Base-by-base conservation (phyloP, 2,329 filamentous ascomycete species). In the Tolypocladium guangdongense region DNA sequence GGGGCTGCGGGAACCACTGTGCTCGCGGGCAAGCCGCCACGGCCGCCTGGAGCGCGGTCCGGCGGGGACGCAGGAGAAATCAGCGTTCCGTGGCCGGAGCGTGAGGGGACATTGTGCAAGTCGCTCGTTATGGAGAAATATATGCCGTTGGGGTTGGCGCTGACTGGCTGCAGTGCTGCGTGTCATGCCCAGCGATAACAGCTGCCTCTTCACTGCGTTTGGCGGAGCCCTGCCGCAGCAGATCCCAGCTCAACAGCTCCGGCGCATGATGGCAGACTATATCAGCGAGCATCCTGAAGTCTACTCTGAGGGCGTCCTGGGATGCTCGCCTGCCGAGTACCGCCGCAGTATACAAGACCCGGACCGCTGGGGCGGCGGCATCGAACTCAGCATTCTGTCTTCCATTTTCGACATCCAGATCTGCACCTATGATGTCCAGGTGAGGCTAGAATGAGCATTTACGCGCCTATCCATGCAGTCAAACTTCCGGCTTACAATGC, bases 121-220 rank as follows among this genome's bases (percentile, higher is more conserved):
- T 57, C 45, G 22, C 18, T 18, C 14, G 18, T 4, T 27, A 6
- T 20, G 18, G n/a, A 6, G 22, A 30, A 37, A 18, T n/a, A 18
- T 35, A n/a, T n/a, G n/a, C n/a, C n/a, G 22, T 8, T 35, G 16
- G 11, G 35, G 35, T 20, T 20, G 16, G 36, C 33, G 33, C 51
- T 62, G 22, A 62, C 48, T 22, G 3, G 11, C 81, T 20, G 7
- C 45, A 82, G 87, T 95, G 10, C 79, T 96, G 20, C 86, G 92
- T 16, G 88, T 97, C 50, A 96, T 97, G 92, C 90, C 91, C 5
- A 92, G 96, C 64, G 92, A 97, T 69, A 96, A 96, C 69, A 90
- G 85, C 55, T 97, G 92, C 71, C 83, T 97, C 63, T 97, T 96
- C 70, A 87, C 90, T 32, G 91, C 92, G 0, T 84, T 97, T 48